Base-by-base conservation (phyloP, 495 filamentous ascomycete species). In the Aspergillus funiculosus region DNA sequence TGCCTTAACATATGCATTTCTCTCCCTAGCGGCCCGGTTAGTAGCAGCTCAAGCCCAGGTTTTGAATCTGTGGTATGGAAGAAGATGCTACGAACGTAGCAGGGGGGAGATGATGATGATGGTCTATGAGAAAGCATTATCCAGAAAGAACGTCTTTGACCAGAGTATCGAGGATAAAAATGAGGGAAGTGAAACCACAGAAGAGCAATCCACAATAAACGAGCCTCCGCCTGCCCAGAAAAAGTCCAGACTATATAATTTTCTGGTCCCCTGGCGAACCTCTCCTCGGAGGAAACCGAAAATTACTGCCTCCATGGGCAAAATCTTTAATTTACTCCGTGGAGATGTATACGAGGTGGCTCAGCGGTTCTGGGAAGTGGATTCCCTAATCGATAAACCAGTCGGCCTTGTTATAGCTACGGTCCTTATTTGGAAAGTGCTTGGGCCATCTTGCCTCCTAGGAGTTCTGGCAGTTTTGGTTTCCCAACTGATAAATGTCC, bases 31-130 rank as follows among this genome's bases (percentile, higher is more conserved):
- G 1, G 58, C 80, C 4, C 73, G 83, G 9, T 61, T 90, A 3
- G 63, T 85, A 21, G 72, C 71, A 26, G 66, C 73, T 1, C 87
- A 94, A 43, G 79, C 78, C 0, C 75, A 73, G 7, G 80, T 89
- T 0, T 76, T 91, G 48, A 77, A 60, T 36, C 62, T 89, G 0
- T 91, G 87, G 86, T 89, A 80, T 54, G 75, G 77, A 40, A 74
- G 87, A 37, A 75, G 87, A 39, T 74, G 74, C 45, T 94, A 91
- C 52, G 87, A 94, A 54, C 70, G 87, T 38, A 85, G 83, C 4
- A 69, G 87, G 31, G 87, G 87, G 6, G 87, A 90, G 58, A 81
- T 91, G 80, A 82, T 94, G 38, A 91, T 86, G 43, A 89, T 88
- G 78, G 70, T 92, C 19, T 89, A 89, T 45, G 86, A 89, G 57